Conservation (phyloP, 1,139 yeast species). For the Yamadazyma taylorii region DNA sequence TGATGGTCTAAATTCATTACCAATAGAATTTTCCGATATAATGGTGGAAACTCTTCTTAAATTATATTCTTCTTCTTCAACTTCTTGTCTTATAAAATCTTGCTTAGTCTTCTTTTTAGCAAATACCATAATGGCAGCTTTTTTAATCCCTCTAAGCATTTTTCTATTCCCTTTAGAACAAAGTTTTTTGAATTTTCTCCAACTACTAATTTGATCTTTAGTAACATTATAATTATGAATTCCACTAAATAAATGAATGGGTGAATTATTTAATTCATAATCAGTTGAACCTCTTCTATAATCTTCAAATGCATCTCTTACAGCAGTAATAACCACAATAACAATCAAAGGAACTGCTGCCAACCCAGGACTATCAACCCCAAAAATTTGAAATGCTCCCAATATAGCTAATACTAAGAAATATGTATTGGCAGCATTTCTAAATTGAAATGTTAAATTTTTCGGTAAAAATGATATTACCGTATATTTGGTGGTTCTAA, state of each 20-base stretch:
- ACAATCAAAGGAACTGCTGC: slow-evolving; percentile 94
- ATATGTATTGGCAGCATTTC: slow-evolving; percentile 86
- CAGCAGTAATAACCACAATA: slow-evolving; percentile 82
- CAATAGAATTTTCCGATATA: slow-evolving; percentile 31
- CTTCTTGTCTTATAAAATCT: slow-evolving; percentile 27
- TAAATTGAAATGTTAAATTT: slow-evolving; percentile 75
- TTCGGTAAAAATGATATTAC: slow-evolving; percentile 87
- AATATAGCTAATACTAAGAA: slow-evolving; percentile 79
- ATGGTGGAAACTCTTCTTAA: slow-evolving; percentile 43
- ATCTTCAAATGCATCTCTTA: slow-evolving; percentile 94
- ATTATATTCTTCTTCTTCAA: slow-evolving; percentile 26
- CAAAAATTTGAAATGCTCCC: slow-evolving; percentile 87
- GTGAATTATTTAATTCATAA: slow-evolving; percentile 81
- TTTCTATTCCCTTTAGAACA: slow-evolving; percentile 26
- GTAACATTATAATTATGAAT: slow-evolving; percentile 74
- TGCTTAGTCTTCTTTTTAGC: slow-evolving; percentile 30
- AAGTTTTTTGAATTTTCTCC: slow-evolving; percentile 67
- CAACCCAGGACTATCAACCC: slow-evolving; percentile 85
- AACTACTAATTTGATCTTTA: slow-evolving; percentile 59
- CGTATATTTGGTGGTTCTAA: slow-evolving; percentile 94
- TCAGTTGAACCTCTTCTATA: slow-evolving; percentile 81
- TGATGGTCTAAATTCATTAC: slow-evolving; percentile 3
- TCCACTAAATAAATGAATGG: slow-evolving; percentile 74
- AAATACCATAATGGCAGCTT: slow-evolving; percentile 26
- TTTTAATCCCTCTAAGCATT: slow-evolving; percentile 22